Evolutionary conservation across 192 early-diverging fungal species (phyloP).

Genomic region (Backusella westeae): DNA sequence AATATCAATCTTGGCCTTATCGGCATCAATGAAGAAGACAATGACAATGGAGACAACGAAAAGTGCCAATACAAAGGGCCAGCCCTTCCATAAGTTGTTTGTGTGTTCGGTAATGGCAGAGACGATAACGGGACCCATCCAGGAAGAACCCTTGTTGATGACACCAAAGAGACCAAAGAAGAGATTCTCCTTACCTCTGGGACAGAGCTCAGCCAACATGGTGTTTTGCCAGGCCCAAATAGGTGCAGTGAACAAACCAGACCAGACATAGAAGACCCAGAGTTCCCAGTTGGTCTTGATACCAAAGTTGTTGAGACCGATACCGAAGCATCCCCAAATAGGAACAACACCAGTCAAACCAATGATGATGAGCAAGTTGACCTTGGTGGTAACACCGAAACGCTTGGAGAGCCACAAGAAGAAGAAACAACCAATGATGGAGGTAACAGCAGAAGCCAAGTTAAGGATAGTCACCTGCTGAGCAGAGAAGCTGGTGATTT

Average conservation of each 20-base stretch:
- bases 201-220: conserved; percentile 62
- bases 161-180: conserved; percentile 74
- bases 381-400: conserved; percentile 49
- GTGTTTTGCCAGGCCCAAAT: conserved; percentile 57
- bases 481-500: conserved; percentile 50
- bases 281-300: conserved; percentile 53
- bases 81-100: conserved; percentile 54
- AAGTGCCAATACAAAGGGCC: conserved; percentile 51
- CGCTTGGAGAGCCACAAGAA: conserved; percentile 56
- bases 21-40: conserved; percentile 53
- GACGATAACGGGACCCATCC: conserved; percentile 73
- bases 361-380: conserved; percentile 50
- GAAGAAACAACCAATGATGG: conserved; percentile 51
- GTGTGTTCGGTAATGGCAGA: conserved; percentile 57
- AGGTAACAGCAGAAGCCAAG: conserved; percentile 54
- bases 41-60: conserved; percentile 52
- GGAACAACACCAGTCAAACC: conserved; percentile 52
- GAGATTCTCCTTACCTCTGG: conserved; percentile 62
- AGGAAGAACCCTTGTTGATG: conserved; percentile 70
- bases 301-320: conserved; percentile 51
- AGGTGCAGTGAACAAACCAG: conserved; percentile 64
- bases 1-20: conserved; percentile 56
- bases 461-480: conserved; percentile 57
- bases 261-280: conserved; percentile 53
- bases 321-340: conserved; percentile 64